phyloP scores from a whole-genome alignment of 78 protist species.

The Tieghemostelium lacteum region DNA sequence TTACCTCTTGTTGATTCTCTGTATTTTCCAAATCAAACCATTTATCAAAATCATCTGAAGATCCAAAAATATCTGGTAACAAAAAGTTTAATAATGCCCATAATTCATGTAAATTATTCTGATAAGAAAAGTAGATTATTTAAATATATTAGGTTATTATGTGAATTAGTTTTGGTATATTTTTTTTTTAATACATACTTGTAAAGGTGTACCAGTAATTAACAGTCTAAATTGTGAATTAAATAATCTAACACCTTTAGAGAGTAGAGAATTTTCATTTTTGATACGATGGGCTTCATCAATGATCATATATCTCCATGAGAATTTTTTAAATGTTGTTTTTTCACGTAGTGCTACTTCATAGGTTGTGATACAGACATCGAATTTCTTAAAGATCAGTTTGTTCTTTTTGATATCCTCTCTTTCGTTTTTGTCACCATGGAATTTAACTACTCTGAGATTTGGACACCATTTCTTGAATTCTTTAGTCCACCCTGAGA shows the following conservation, averaged over 20 bases:
- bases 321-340: constrained; percentile 84
- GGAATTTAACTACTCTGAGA: constrained; percentile 76
- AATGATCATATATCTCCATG: constrained; percentile 93
- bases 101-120: constrained; percentile 99
- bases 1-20: constrained; percentile 72
- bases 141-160: neutral
- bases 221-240: constrained; percentile 87
- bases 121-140: neutral
- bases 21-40: constrained; percentile 90
- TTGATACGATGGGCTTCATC: constrained; percentile 99
- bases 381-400: constrained; percentile 85
- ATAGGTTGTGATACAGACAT: constrained; percentile 94
- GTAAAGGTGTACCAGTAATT: constrained; percentile 97
- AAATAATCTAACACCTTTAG: constrained; percentile 82
- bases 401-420: constrained; percentile 58
- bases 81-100: constrained; percentile 99
- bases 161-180: neutral
- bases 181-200: constrained; percentile 41
- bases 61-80: constrained; percentile 95
- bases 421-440: constrained; percentile 93
- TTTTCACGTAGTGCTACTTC: constrained; percentile 93
- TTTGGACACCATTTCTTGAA: constrained; percentile 91
- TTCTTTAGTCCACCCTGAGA: constrained; percentile 95
- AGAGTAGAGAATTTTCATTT: constrained; percentile 95
- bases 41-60: constrained; percentile 91